Percentiles rank a stretch among this genome's conserved stretches.
phyloP scores from a whole-genome alignment of 2,329 filamentous ascomycete genomes.

The Cadophora sp. region DNA sequence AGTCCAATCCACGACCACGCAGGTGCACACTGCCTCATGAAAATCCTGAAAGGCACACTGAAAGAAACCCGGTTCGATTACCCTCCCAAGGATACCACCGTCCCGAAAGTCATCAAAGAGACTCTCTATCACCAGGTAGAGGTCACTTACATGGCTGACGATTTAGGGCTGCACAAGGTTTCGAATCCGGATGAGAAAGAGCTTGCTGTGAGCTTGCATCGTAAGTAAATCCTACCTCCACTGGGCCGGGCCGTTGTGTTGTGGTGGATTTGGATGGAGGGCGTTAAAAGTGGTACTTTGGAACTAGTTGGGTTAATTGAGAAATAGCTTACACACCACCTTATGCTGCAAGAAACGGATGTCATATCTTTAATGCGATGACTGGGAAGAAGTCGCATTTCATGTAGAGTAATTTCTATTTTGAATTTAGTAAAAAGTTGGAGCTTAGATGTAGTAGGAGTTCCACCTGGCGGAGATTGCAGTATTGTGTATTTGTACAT shows the following conservation, averaged over 20 bases:
- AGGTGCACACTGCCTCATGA: constrained; percentile 93
- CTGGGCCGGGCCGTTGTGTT: no score
- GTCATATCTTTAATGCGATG: constrained; percentile 78
- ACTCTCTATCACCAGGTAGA: constrained; percentile 72
- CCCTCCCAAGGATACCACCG: constrained; percentile 59
- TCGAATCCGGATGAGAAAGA: constrained; percentile 74
- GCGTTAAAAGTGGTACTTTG: background rate
- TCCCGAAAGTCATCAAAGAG: constrained; percentile 70
- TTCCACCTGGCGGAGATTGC: background rate
- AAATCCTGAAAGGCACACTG: constrained; percentile 75
- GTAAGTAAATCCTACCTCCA: constrained; percentile 49
- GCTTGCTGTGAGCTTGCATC: constrained; percentile 84
- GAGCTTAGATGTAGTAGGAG: background rate
- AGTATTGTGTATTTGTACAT: background rate
- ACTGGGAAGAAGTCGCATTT: constrained; percentile 79
- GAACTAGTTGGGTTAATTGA: constrained; percentile 13
- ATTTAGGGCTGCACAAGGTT: constrained; percentile 85
- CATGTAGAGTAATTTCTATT: constrained; percentile 75
- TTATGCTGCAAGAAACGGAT: constrained; percentile 83
- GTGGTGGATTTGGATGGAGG: no score
- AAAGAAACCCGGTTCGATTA: constrained; percentile 84
- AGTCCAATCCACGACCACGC: constrained; percentile 88
- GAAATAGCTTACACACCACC: constrained; percentile 80
- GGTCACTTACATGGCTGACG: constrained; percentile 91
- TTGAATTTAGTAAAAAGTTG: constrained; percentile 57